Conservation (phyloP, 2,329 filamentous ascomycete genomes). For the Fusarium torulosum region DNA sequence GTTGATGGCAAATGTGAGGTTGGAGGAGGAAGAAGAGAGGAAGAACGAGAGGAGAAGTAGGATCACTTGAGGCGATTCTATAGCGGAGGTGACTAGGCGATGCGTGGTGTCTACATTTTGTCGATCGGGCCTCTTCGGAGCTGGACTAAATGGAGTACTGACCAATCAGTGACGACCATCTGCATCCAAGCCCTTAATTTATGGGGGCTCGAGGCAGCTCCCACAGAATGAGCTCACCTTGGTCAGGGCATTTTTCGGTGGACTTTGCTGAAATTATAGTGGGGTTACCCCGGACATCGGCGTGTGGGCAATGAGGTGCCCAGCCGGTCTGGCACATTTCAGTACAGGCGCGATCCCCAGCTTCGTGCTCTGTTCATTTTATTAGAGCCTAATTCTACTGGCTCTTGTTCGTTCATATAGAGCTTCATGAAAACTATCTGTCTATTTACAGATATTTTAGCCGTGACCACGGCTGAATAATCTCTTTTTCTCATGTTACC, state of each 20-base stretch:
- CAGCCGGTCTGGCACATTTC: not conserved
- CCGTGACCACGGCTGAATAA: not conserved
- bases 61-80: slow-evolving; percentile 44
- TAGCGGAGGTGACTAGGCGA: slow-evolving; percentile 44
- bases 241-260: slow-evolving; percentile 31
- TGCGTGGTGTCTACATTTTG: slow-evolving; percentile 43
- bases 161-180: slow-evolving; percentile 32
- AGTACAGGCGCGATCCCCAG: slow-evolving; percentile 12
- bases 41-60: slow-evolving; percentile 26
- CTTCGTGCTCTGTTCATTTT: no score
- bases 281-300: slow-evolving; percentile 50
- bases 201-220: slow-evolving; percentile 26
- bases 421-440: not conserved
- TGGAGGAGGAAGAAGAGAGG: slow-evolving; percentile 29
- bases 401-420: not conserved
- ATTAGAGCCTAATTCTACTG: not conserved
- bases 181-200: slow-evolving; percentile 40
- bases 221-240: slow-evolving; percentile 41
- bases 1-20: slow-evolving; percentile 29
- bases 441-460: not conserved
- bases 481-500: not conserved
- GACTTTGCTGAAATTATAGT: slow-evolving; percentile 32
- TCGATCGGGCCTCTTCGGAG: slow-evolving; percentile 44
- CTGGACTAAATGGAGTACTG: slow-evolving; percentile 27
- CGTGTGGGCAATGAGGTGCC: slow-evolving; percentile 26